Evolutionary conservation across 805 yeast genomes (phyloP).

Genomic region (Hanseniaspora lachancei): DNA sequence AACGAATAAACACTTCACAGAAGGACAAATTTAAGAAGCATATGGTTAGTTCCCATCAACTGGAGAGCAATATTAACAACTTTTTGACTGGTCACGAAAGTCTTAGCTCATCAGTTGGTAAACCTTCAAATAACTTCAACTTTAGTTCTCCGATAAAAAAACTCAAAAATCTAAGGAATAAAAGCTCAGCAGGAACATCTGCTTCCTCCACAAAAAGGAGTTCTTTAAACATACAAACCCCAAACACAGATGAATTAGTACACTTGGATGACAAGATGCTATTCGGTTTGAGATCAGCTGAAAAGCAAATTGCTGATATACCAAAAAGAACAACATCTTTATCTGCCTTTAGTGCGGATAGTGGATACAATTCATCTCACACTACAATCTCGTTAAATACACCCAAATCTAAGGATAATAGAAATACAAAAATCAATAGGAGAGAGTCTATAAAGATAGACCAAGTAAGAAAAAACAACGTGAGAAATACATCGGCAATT

Average conservation of each 20-base stretch:
- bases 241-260: background rate
- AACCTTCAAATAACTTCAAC: background rate
- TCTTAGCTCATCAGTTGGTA: background rate
- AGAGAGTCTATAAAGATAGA: background rate
- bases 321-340: background rate
- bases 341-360: conserved; percentile 17
- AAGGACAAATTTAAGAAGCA: background rate
- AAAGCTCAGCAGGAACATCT: background rate
- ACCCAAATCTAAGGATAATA: background rate
- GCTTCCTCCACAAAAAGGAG: background rate
- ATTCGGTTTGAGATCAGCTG: background rate
- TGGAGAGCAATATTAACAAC: background rate
- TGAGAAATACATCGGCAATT: background rate
- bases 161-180: background rate
- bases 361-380: conserved; percentile 21
- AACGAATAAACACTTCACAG: background rate
- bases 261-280: background rate
- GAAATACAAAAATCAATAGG: background rate
- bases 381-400: conserved; percentile 14
- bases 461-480: too few species aligned
- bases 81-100: background rate
- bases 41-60: background rate
- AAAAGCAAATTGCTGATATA: background rate
- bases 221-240: background rate
- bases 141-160: conserved; percentile 5